Evolutionary conservation across 2,329 filamentous ascomycete genomes (phyloP).

Genomic region (Rutstroemia sydowiana): DNA sequence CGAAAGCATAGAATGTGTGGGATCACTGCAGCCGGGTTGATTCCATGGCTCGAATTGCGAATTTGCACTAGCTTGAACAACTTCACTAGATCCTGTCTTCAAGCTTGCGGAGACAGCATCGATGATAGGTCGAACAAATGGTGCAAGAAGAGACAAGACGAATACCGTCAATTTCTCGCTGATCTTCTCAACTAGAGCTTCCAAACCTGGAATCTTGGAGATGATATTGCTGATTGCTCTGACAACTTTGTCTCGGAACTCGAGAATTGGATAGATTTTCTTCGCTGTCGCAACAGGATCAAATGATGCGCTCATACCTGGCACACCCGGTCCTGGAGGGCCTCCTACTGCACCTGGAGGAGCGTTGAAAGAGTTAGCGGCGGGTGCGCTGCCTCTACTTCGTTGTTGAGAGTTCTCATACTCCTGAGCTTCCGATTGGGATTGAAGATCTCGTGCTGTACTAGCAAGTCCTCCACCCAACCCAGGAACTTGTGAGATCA

Average conservation of each 20-base stretch:
- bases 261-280: conserved; percentile 90
- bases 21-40: conserved; percentile 66
- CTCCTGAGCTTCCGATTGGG: conserved; percentile 55
- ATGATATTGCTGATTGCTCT: conserved; percentile 77
- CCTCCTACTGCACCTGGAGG: conserved; percentile 32
- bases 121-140: conserved; percentile 89
- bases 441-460: conserved; percentile 58
- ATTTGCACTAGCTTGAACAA: conserved; percentile 58
- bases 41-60: conserved; percentile 77
- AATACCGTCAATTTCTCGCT: conserved; percentile 89
- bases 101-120: conserved; percentile 75
- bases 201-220: conserved; percentile 82
- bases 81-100: conserved; percentile 73
- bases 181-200: conserved; percentile 82
- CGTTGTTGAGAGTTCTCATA: conserved; percentile 40
- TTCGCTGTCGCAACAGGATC: conserved; percentile 69
- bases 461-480: conserved; percentile 57
- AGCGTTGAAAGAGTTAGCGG: conserved; percentile 19
- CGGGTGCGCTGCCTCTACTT: conserved; percentile 31
- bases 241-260: conserved; percentile 91
- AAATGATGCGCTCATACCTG: conserved; percentile 67
- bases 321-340: conserved; percentile 47
- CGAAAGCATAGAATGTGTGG: conserved; percentile 74
- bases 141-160: conserved; percentile 81
- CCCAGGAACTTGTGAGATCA: conserved; percentile 69